These are phyloP conservation scores for Arthrobotrys pseudoclavata DNA, from an alignment of 2,329 filamentous ascomycete species.

Conservation along the genomic window DNA sequence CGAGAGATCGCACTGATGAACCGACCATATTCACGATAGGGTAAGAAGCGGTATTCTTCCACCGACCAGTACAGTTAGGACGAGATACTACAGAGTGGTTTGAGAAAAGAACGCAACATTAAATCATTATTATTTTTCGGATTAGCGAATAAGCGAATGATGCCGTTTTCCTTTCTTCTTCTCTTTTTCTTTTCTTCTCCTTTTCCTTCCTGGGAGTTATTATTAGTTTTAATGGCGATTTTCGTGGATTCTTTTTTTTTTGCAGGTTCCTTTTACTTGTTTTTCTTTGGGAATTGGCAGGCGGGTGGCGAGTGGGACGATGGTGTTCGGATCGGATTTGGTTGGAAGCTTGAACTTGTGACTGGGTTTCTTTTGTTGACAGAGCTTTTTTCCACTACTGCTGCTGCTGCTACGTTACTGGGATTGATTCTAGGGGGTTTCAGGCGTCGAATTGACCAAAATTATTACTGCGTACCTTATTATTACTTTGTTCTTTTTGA, in stretches of 20 bases:
- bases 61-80: slow-evolving; percentile 15
- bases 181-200: slow-evolving; percentile 1
- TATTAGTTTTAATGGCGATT: slow-evolving; percentile 20
- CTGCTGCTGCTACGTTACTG: slow-evolving; percentile 7
- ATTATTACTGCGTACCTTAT: slow-evolving; percentile 4
- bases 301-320: slow-evolving; percentile 9
- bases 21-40: slow-evolving; percentile 83
- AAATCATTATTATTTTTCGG: slow-evolving; percentile 16
- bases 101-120: slow-evolving; percentile 23
- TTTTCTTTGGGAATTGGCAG: slow-evolving; percentile 10
- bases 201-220: slow-evolving; percentile 8
- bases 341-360: background rate
- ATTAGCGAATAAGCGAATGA: slow-evolving; percentile 29
- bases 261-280: slow-evolving; percentile 13
- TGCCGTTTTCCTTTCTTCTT: slow-evolving; percentile 1
- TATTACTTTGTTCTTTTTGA: background rate
- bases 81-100: slow-evolving; percentile 6
- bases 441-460: slow-evolving; percentile 31
- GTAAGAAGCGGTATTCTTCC: slow-evolving; percentile 16
- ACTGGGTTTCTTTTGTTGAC: slow-evolving; percentile 38
- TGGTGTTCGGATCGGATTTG: slow-evolving; percentile 21
- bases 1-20: slow-evolving; percentile 97
- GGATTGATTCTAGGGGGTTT: slow-evolving; percentile 18
- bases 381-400: slow-evolving; percentile 20
- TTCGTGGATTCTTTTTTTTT: slow-evolving; percentile 19